A percentile compares a stretch with the other conserved stretches of the same genome.
These are phyloP conservation scores for Leptographium lundbergii DNA, from an alignment of 2,329 filamentous ascomycete species.

Conservation along the genomic window DNA sequence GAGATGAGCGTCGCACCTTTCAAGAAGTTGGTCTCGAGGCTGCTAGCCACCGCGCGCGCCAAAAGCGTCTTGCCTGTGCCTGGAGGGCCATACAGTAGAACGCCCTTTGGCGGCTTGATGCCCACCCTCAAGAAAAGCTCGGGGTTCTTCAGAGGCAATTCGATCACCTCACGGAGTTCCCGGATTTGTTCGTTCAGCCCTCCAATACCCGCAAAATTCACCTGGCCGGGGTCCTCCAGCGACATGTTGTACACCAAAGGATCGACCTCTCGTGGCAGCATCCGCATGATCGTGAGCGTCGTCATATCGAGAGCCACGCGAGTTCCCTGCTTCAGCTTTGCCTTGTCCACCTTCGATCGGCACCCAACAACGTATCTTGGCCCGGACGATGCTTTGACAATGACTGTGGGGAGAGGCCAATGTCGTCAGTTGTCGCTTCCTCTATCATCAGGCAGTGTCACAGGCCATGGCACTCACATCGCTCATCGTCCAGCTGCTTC, in stretches of 20 bases:
- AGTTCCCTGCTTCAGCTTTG: slow-evolving; percentile 94
- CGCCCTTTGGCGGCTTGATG: slow-evolving; percentile 98
- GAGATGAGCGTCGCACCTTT: slow-evolving; percentile 49
- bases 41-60: slow-evolving; percentile 88
- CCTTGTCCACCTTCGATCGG: slow-evolving; percentile 95
- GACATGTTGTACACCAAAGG: slow-evolving; percentile 99
- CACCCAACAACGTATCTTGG: slow-evolving; percentile 97
- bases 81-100: slow-evolving; percentile 87
- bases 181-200: slow-evolving; percentile 97
- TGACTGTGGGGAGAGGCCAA: slow-evolving; percentile 45
- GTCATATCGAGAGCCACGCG: slow-evolving; percentile 98
- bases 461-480: slow-evolving; percentile 53
- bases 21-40: slow-evolving; percentile 93
- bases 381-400: slow-evolving; percentile 95
- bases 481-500: slow-evolving; percentile 96
- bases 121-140: slow-evolving; percentile 93
- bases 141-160: slow-evolving; percentile 95
- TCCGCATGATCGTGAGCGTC: slow-evolving; percentile 98
- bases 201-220: slow-evolving; percentile 96
- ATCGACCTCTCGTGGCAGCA: slow-evolving; percentile 96
- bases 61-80: slow-evolving; percentile 95
- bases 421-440: slow-evolving; percentile 11
- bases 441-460: background rate
- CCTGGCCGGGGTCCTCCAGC: slow-evolving; percentile 89
- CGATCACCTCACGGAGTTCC: slow-evolving; percentile 94